phyloP scores from a whole-genome alignment of 495 filamentous ascomycete species.

The Melanomma pulvis-pyrius region DNA sequence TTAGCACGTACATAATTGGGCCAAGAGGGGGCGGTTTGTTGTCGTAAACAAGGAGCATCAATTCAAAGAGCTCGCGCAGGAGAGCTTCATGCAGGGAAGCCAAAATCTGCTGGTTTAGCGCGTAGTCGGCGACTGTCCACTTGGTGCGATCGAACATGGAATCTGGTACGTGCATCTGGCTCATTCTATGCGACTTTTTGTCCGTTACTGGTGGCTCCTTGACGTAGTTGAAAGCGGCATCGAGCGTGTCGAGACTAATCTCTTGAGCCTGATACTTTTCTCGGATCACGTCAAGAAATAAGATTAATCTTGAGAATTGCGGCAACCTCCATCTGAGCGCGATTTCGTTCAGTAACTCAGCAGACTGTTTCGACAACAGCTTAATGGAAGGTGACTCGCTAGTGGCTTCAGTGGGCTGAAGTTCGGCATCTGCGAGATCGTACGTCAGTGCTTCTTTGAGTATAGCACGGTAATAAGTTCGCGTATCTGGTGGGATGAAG shows the following conservation, averaged over 20 bases:
- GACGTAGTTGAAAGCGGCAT: slow-evolving; percentile 76
- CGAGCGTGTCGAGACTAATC: slow-evolving; percentile 76
- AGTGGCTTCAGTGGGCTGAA: slow-evolving; percentile 57
- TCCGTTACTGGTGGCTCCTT: slow-evolving; percentile 68
- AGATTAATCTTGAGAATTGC: slow-evolving; percentile 72
- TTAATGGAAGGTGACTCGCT: slow-evolving; percentile 59
- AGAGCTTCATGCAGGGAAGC: slow-evolving; percentile 77
- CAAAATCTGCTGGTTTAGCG: slow-evolving; percentile 73
- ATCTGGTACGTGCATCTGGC: slow-evolving; percentile 47
- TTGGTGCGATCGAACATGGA: slow-evolving; percentile 59
- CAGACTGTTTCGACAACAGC: slow-evolving; percentile 78
- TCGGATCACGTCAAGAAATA: slow-evolving; percentile 82
- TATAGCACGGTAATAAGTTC: slow-evolving; percentile 77
- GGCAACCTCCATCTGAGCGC: slow-evolving; percentile 90
- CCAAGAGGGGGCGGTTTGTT: slow-evolving; percentile 78
- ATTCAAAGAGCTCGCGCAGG: slow-evolving; percentile 82
- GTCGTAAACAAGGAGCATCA: slow-evolving; percentile 86
- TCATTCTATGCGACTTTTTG: slow-evolving; percentile 60
- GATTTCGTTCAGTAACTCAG: slow-evolving; percentile 81
- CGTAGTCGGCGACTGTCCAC: slow-evolving; percentile 83
- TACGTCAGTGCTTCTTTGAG: slow-evolving; percentile 72
- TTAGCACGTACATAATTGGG: slow-evolving; percentile 78
- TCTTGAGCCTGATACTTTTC: slow-evolving; percentile 87
- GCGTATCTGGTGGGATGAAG: slow-evolving; percentile 85
- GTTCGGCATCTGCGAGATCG: slow-evolving; percentile 62